A percentile compares a stretch with the other conserved stretches of the same genome.
Conservation (phyloP, 306 rosid genomes). For the Neltuma alba region DNA sequence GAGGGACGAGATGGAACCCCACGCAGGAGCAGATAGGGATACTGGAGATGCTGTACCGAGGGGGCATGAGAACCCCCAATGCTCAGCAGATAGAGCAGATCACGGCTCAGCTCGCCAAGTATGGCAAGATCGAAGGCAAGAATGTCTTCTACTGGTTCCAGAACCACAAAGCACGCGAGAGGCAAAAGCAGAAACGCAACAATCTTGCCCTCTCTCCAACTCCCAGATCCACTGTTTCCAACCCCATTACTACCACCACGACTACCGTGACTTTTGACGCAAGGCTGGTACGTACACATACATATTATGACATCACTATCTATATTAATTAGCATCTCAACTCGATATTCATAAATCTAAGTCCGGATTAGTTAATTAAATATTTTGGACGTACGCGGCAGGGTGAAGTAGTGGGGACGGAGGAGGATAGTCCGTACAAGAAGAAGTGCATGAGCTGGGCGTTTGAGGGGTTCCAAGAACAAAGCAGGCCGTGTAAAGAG, state of each 20-base stretch:
- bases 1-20: slow-evolving; percentile 98
- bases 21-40: slow-evolving; percentile 97
- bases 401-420: slow-evolving; percentile 54
- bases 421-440: slow-evolving; percentile 79
- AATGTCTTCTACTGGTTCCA: slow-evolving; percentile 99
- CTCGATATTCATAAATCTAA: no score
- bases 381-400: slow-evolving; percentile 19
- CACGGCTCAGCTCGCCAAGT: slow-evolving; percentile 77
- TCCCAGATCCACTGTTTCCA: slow-evolving; percentile 49
- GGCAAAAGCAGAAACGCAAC: slow-evolving; percentile 94
- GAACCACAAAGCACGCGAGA: slow-evolving; percentile 95
- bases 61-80: slow-evolving; percentile 95
- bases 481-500: slow-evolving; percentile 38
- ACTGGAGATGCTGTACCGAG: slow-evolving; percentile 82
- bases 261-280: slow-evolving; percentile 39
- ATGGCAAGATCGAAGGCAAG: slow-evolving; percentile 96
- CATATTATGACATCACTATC: no score
- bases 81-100: slow-evolving; percentile 94
- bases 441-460: slow-evolving; percentile 76
- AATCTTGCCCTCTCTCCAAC: slow-evolving; percentile 63
- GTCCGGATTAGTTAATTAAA: not conserved
- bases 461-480: slow-evolving; percentile 62
- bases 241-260: no score
- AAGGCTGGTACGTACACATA: not conserved
- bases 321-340: not conserved